These are phyloP conservation scores for Pseudopyricularia cyperi DNA, from an alignment of 2,329 filamentous ascomycete species.

Conservation along the genomic window DNA sequence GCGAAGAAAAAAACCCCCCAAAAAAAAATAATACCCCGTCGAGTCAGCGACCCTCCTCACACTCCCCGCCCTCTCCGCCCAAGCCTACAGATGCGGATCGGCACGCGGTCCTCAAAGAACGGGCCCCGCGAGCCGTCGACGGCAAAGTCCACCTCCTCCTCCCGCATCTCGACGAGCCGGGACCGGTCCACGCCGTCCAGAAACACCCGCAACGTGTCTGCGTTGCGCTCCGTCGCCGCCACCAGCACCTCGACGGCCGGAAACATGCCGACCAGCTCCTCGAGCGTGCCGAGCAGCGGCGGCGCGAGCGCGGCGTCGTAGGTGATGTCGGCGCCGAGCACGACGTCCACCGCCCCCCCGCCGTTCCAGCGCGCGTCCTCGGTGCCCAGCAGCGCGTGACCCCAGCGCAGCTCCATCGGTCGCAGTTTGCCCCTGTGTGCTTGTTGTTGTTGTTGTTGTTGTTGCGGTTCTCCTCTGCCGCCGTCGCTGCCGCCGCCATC, in stretches of 20 bases:
- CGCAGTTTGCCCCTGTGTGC: constrained; percentile 17
- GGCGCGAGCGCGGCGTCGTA: constrained; percentile 56
- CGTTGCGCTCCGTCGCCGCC: constrained; percentile 58
- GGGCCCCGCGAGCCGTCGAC: constrained; percentile 41
- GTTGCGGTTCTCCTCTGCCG: too few relatives aligned
- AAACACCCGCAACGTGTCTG: constrained; percentile 54
- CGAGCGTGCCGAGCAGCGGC: constrained; percentile 50
- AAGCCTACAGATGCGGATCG: constrained; percentile 39
- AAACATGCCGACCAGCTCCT: constrained; percentile 45
- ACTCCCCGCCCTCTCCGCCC: background rate
- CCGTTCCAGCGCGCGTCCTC: constrained; percentile 41
- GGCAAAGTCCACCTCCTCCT: constrained; percentile 29
- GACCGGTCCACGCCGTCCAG: constrained; percentile 40
- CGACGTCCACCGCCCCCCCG: constrained; percentile 39
- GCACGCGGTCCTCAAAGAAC: constrained; percentile 48
- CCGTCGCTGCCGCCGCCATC: constrained; percentile 1
- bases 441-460: background rate
- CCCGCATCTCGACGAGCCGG: constrained; percentile 23
- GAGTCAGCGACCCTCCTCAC: too few relatives aligned
- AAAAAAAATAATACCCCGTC: too few relatives aligned
- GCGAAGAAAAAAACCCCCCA: too few relatives aligned
- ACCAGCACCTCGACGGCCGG: constrained; percentile 48
- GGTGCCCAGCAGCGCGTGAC: constrained; percentile 41
- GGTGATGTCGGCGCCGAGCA: constrained; percentile 67
- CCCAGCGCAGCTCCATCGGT: constrained; percentile 51